Evolutionary conservation across 805 yeast species (phyloP).

Genomic region (Candida insectorum): DNA sequence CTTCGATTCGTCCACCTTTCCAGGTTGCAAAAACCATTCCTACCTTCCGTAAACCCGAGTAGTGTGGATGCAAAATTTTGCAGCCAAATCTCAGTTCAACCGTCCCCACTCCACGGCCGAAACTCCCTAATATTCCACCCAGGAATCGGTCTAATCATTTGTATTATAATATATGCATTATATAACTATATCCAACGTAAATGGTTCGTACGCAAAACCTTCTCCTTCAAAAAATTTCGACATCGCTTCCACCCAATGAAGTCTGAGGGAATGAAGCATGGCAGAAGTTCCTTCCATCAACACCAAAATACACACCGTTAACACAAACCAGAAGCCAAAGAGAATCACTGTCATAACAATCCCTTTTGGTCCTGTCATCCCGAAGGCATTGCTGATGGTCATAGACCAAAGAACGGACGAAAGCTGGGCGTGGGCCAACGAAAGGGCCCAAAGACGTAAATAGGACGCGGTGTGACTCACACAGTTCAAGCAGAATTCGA

Average conservation of each 20-base stretch:
- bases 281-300: constrained; percentile 86
- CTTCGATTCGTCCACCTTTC: too few relatives aligned
- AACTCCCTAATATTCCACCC: background rate
- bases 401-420: constrained; percentile 73
- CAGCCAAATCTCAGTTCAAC: too few relatives aligned
- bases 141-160: too few relatives aligned
- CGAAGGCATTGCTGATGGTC: constrained; percentile 66
- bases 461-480: constrained; percentile 80
- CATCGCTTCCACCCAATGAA: constrained; percentile 85
- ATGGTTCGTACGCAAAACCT: constrained; percentile 67
- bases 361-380: constrained; percentile 51
- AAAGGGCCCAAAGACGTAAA: constrained; percentile 74
- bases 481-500: constrained; percentile 76
- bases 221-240: constrained; percentile 77
- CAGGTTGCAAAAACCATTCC: too few relatives aligned
- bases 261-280: constrained; percentile 71
- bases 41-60: too few relatives aligned
- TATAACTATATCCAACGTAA: constrained; percentile 35
- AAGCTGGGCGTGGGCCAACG: constrained; percentile 76
- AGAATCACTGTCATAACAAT: constrained; percentile 55
- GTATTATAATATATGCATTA: background rate
- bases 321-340: constrained; percentile 72
- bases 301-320: constrained; percentile 67
- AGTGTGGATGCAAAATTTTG: too few relatives aligned
- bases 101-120: too few relatives aligned